A percentile compares a stretch with the other conserved stretches of the same genome.
Conservation (phyloP, 1,284 basidiomycete species). For the Cryptococcus sp. region DNA sequence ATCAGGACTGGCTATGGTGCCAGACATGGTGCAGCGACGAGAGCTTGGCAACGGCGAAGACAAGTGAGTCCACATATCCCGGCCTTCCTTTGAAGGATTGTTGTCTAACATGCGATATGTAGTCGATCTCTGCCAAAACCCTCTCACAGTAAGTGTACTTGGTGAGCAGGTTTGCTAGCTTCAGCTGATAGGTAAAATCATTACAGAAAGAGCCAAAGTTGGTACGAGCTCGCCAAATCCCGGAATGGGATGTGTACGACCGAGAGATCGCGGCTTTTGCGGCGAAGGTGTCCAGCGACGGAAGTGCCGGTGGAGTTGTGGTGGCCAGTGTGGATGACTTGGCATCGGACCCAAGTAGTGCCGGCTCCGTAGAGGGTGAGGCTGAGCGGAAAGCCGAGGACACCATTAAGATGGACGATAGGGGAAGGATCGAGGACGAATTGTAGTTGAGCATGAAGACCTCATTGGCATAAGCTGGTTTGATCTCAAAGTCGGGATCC, state of each 20-base stretch:
- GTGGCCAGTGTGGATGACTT: constrained; percentile 69
- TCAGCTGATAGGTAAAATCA: constrained; percentile 1
- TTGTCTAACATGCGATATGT: constrained; percentile 46
- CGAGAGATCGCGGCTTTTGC: constrained; percentile 58
- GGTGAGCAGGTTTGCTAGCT: neutral
- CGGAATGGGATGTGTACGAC: constrained; percentile 96
- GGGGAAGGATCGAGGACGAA: constrained; percentile 23
- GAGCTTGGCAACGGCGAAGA: constrained; percentile 52
- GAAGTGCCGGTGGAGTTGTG: constrained; percentile 50
- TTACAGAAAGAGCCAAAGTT: constrained; percentile 92
- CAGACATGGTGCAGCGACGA: constrained; percentile 56
- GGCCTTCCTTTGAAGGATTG: neutral
- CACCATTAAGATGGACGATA: neutral
- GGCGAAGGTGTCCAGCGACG: constrained; percentile 53
- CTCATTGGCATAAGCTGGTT: too few species aligned
- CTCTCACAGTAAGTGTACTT: constrained; percentile 65
- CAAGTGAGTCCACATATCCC: constrained; percentile 39
- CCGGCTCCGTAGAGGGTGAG: constrained; percentile 1
- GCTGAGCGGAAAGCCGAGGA: constrained; percentile 3
- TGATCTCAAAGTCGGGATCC: too few species aligned
- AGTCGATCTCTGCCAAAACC: constrained; percentile 92
- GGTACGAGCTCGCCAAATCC: constrained; percentile 85
- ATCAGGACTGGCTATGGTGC: constrained; percentile 88
- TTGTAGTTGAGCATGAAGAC: constrained; percentile 9
- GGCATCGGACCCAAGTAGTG: constrained; percentile 53